These are phyloP conservation scores for Deuterostichococcus epilithicus DNA, from an alignment of 139 green algal genomes.

Conservation along the genomic window DNA sequence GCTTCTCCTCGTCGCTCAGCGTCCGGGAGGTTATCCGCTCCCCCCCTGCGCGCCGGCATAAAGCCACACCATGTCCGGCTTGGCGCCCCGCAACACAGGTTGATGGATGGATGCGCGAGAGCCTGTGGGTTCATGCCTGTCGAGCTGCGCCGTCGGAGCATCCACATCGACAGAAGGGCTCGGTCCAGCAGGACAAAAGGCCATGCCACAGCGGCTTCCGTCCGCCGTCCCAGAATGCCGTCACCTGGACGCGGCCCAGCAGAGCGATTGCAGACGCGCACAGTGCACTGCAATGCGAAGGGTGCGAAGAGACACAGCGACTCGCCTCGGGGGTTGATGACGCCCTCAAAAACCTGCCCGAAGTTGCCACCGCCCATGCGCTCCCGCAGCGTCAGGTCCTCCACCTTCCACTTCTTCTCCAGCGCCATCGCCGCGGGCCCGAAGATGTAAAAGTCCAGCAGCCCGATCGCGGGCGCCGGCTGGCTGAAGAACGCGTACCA, in stretches of 20 bases:
- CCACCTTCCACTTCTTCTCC: slow-evolving; percentile 35
- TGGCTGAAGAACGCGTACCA: slow-evolving; percentile 52
- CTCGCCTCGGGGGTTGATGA: slow-evolving; percentile 10
- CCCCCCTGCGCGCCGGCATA: slow-evolving; percentile 11
- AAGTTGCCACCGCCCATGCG: slow-evolving; percentile 86
- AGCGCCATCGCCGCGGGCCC: slow-evolving; percentile 41
- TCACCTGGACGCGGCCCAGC: not conserved
- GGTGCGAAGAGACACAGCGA: not conserved
- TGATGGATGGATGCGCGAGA: not conserved
- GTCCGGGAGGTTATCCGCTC: slow-evolving; percentile 23
- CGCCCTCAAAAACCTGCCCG: slow-evolving; percentile 68
- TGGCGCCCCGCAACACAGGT: not conserved
- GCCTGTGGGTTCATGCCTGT: not conserved
- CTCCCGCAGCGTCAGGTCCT: slow-evolving; percentile 54
- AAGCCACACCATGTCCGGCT: not conserved
- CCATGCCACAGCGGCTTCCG: too few relatives aligned
- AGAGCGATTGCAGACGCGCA: too few relatives aligned
- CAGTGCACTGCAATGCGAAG: not conserved
- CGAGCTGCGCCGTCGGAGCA: too few relatives aligned
- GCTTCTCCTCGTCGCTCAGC: slow-evolving; percentile 78
- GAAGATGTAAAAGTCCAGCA: slow-evolving; percentile 79
- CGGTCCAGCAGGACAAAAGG: too few relatives aligned
- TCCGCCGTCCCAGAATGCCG: too few relatives aligned
- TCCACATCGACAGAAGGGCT: too few relatives aligned
- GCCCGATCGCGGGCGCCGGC: slow-evolving; percentile 52